Conservation (phyloP, 257 asterid genomes). For the Nicotiana sylvestris region DNA sequence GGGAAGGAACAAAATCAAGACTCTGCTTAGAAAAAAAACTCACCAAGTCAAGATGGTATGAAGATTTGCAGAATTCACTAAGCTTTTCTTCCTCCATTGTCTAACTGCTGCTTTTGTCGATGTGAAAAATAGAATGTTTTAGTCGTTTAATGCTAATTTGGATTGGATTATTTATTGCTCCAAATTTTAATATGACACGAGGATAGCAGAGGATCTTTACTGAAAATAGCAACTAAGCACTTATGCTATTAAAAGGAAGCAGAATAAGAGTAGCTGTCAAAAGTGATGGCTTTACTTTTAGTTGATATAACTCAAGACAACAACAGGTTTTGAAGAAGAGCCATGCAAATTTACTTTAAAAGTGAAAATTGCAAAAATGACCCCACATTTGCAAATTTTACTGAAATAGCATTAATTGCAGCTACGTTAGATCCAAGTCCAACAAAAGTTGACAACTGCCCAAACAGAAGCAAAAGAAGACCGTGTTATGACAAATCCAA, state of each 20-base stretch:
- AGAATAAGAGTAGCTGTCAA: conserved; percentile 11
- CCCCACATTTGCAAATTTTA: conserved; percentile 22
- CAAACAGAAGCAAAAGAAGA: conserved; percentile 25
- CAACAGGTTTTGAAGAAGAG: background rate
- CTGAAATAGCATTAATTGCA: conserved; percentile 49
- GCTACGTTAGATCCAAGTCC: conserved; percentile 18
- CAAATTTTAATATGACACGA: background rate
- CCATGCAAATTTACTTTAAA: background rate
- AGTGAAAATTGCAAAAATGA: background rate
- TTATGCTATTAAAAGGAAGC: too few species aligned
- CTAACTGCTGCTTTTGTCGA: background rate
- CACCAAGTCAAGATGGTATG: conserved; percentile 21
- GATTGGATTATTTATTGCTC: background rate
- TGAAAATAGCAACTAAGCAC: too few species aligned
- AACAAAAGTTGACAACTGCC: conserved; percentile 40
- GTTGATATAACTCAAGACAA: conserved; percentile 8
- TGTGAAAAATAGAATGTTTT: background rate
- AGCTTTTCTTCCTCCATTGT: conserved; percentile 22
- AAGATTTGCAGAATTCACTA: conserved; percentile 13
- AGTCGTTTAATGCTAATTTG: background rate
- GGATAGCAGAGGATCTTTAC: background rate
- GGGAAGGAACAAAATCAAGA: background rate
- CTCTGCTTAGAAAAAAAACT: background rate
- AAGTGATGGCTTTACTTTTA: conserved; percentile 9
- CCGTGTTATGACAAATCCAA: conserved; percentile 13